Evolutionary conservation across 176 grass and related monocot genomes (phyloP), one percentile per base, ranked within the genome.

Genomic region (Echinochloa phyllopogon): DNA sequence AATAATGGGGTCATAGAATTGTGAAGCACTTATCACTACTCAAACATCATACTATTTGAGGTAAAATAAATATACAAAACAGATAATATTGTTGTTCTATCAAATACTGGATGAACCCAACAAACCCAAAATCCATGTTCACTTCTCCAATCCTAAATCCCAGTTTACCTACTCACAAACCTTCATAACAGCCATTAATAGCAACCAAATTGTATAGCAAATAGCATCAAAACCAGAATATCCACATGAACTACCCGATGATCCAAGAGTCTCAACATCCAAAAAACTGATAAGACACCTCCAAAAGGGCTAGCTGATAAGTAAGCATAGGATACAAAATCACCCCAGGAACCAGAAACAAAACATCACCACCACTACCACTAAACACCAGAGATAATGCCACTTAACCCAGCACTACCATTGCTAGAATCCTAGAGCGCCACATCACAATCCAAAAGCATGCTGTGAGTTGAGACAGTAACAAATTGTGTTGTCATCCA

Each of bases 331-430:
- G 23, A 68, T 21, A 33, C 29, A 33, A 33, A 42, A 61, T 76
- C 42, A 9, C 42, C 2, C 0, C 4, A 72, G 3, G 25, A 89
- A 82, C 21, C 70, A 62, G 29, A 53, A 57, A 41, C 0, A 1
- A 44, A 77, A 25, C 59, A 83, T 55, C 1, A 20, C 4, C 29
- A 33, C 16, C 27, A 57, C 65, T 65, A 20, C 24, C 12, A 20
- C 44, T 71, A 72, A 82, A 65, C 81, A 36, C 25, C n/a, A n/a
- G 12, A 69, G 4, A 65, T 24, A 16, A 79, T 21, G 27, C 38
- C 78, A 67, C 29, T 41, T 58, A 72, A 79, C 44, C 14, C 15
- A 72, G 36, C 47, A 78, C 72, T 70, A 62, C 37, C 16, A 77
- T 27, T 21, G 47, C 25, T 61, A 23, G 52, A 47, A 71, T 12